Evolutionary conservation across 1,284 basidiomycete genomes (phyloP).

Genomic region (Tilletiopsis washingtonensis): DNA sequence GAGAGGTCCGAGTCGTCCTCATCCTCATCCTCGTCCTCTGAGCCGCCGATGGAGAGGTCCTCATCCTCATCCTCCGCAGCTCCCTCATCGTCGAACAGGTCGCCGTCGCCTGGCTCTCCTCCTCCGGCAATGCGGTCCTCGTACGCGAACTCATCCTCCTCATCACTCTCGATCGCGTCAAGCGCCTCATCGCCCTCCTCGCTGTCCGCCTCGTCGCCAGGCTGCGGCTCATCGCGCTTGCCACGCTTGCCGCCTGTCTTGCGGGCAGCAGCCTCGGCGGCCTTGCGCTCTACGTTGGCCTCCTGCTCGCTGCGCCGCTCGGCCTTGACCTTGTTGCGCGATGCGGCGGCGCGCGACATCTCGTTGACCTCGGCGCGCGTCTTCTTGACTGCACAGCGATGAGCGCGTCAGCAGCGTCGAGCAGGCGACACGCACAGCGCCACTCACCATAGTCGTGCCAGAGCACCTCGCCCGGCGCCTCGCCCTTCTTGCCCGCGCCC

Average conservation of each 20-base stretch:
- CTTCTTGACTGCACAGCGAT: slow-evolving; percentile 13
- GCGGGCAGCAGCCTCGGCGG: slow-evolving; percentile 21
- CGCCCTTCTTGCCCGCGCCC: slow-evolving; percentile 5
- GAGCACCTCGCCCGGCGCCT: slow-evolving; percentile 26
- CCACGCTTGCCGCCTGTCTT: background rate
- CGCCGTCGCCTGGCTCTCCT: slow-evolving; percentile 8
- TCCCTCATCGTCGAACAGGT: slow-evolving; percentile 22
- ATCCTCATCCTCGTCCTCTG: slow-evolving; percentile 7
- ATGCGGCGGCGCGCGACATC: slow-evolving; percentile 14
- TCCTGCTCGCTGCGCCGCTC: slow-evolving; percentile 29
- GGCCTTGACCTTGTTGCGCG: slow-evolving; percentile 18
- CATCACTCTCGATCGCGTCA: slow-evolving; percentile 10
- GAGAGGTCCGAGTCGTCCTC: slow-evolving; percentile 11
- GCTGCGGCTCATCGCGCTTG: background rate
- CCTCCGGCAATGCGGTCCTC: slow-evolving; percentile 15
- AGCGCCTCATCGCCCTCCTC: slow-evolving; percentile 10
- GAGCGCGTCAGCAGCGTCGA: background rate
- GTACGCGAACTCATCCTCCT: slow-evolving; percentile 39
- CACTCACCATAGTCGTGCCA: slow-evolving; percentile 34
- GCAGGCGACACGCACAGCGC: background rate
- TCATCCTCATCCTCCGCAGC: slow-evolving; percentile 9
- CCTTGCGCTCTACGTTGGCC: slow-evolving; percentile 35
- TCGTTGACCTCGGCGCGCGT: slow-evolving; percentile 13
- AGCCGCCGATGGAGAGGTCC: slow-evolving; percentile 1
- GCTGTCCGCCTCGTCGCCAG: background rate